Base-by-base conservation (phyloP, 2,329 filamentous ascomycete species). In the Epichloe baconii region DNA sequence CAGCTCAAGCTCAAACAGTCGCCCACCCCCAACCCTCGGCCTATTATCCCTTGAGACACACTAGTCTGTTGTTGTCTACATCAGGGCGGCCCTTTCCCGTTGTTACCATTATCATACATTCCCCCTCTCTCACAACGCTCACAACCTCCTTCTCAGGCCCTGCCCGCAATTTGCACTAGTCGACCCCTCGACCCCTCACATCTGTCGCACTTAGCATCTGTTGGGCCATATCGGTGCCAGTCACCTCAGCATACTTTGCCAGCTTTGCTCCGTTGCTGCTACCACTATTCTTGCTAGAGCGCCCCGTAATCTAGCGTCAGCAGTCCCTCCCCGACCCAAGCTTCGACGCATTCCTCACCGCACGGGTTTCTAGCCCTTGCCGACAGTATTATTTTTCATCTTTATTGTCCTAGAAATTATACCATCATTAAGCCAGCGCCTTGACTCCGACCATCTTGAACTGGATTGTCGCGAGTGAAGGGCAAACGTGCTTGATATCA, bases 401-500 rank as follows among this genome's bases (percentile, higher is more conserved):
- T 35, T 44, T 34, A 17, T n/a, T 35, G 15, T 17, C 31, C 23
- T 21, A 6, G 17, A 23, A 19, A 14, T 42, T 36, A 15, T 37
- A n/a, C 26, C 19, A 19, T 34, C 41, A 26, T 31, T 12, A 26
- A 44, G 44, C 35, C 21, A 53, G 56, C 63, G 61, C 66, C 66
- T 70, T 71, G 70, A 59, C 69, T 74, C 69, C 67, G 70, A 65
- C 71, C 64, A 62, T 71, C 67, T 69, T 59, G 14, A 60, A 58
- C 54, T 61, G 65, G 68, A 70, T 69, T 59, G 71, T 75, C 67
- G 71, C 63, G 69, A 68, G 73, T 66, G 63, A 67, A 72, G 65
- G 66, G 67, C 64, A 65, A 63, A 40, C 19, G 19, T 23, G 42
- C 61, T 60, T 58, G 53, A 57, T 56, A 59, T 59, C 56, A 59